Conservation (phyloP, 805 yeast species). For the Teunomyces aglyptinius region DNA sequence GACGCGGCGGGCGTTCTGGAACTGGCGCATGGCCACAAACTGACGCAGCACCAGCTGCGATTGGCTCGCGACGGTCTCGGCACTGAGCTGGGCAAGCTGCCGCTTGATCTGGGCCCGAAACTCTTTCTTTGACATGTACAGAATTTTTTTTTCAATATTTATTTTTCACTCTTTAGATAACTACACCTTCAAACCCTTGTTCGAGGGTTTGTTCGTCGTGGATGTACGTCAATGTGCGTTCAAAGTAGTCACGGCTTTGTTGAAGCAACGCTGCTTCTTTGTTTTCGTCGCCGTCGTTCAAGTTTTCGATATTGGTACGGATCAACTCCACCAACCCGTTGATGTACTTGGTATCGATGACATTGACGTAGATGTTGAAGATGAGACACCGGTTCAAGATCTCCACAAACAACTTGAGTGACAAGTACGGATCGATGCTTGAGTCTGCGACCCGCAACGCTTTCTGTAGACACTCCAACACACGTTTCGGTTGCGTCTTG, state of each 20-base stretch:
- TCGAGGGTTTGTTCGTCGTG: slow-evolving; percentile 66
- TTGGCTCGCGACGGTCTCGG: slow-evolving; percentile 19
- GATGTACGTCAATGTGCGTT: slow-evolving; percentile 71
- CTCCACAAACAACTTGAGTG: slow-evolving; percentile 83
- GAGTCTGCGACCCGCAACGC: slow-evolving; percentile 89
- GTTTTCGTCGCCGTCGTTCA: slow-evolving; percentile 25
- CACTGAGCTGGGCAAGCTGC: slow-evolving; percentile 15
- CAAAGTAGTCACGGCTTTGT: slow-evolving; percentile 44
- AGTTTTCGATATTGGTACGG: slow-evolving; percentile 56
- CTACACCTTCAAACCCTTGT: slow-evolving; percentile 59
- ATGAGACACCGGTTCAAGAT: slow-evolving; percentile 83
- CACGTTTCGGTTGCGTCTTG: slow-evolving; percentile 53
- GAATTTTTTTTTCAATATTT: slow-evolving; percentile 6
- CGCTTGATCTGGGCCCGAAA: slow-evolving; percentile 26
- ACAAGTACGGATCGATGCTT: slow-evolving; percentile 76
- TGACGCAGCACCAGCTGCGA: slow-evolving; percentile 20
- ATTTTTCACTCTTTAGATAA: slow-evolving; percentile 1
- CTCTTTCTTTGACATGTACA: slow-evolving; percentile 13
- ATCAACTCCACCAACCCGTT: slow-evolving; percentile 86
- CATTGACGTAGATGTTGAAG: slow-evolving; percentile 62
- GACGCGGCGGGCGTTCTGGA: slow-evolving; percentile 44
- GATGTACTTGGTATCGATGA: slow-evolving; percentile 70
- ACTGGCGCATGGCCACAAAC: slow-evolving; percentile 30
- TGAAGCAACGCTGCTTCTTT: slow-evolving; percentile 29
- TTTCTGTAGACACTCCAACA: slow-evolving; percentile 86